Conservation (phyloP, 139 green algal genomes). For the Desmodesmus armatus region DNA sequence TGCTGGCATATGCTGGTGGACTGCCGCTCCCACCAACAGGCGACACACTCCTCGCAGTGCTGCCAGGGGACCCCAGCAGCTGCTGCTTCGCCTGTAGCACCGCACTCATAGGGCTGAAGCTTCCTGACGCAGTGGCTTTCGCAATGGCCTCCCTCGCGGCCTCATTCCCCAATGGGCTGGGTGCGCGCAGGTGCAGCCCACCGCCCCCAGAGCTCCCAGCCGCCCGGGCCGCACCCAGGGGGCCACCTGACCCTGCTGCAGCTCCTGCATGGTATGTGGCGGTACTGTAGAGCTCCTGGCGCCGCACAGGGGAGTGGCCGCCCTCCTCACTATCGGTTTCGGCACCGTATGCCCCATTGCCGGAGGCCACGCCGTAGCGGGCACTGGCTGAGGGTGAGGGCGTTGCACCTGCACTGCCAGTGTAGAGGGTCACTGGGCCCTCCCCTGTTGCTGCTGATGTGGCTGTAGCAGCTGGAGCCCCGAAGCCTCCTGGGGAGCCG, state of each 20-base stretch:
- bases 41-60: background rate
- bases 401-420: background rate
- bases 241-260: background rate
- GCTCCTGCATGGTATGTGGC: background rate
- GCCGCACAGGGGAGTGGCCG: background rate
- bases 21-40: background rate
- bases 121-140: background rate
- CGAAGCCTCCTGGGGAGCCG: background rate
- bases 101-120: slow-evolving; percentile 36
- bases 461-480: background rate
- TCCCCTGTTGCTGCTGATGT: background rate
- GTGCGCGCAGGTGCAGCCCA: too few species aligned
- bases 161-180: too few species aligned
- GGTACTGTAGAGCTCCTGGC: background rate
- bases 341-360: background rate
- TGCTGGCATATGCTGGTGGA: background rate
- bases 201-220: too few species aligned
- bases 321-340: too few species aligned
- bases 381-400: slow-evolving; percentile 8
- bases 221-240: too few species aligned
- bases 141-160: background rate
- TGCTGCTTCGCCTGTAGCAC: slow-evolving; percentile 22
- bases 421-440: background rate
- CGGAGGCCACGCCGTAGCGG: background rate
- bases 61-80: background rate